phyloP scores from a whole-genome alignment of 345 rosid species.

The Pistacia vera region DNA sequence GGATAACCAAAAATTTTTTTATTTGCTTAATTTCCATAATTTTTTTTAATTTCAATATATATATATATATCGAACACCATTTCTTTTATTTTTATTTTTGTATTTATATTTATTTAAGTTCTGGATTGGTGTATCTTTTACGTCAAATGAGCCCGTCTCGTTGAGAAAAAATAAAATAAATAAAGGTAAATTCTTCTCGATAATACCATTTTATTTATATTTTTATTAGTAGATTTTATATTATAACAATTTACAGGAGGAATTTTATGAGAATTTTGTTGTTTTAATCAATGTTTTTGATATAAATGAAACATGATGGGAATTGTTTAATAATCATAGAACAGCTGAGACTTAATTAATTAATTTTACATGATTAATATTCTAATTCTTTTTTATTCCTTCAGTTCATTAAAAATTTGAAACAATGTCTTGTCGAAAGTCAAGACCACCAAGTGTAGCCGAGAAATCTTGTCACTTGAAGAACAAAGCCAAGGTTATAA shows the following conservation, averaged over 20 bases:
- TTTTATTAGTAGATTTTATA: not conserved
- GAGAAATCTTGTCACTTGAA: constrained; percentile 35
- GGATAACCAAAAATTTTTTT: not conserved
- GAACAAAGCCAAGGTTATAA: constrained; percentile 44
- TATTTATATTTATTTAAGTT: not conserved
- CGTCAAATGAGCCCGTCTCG: not conserved
- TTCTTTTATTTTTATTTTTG: not conserved
- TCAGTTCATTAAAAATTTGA: not conserved
- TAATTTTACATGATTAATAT: not conserved
- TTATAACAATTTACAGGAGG: not conserved
- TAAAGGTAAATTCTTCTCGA: not conserved
- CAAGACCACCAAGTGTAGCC: constrained; percentile 18
- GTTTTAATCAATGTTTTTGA: not conserved
- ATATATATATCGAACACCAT: not conserved
- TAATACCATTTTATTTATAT: not conserved
- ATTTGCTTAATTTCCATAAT: too few relatives aligned
- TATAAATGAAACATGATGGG: not conserved
- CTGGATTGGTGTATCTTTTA: not conserved
- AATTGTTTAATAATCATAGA: not conserved
- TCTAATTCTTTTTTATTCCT: not conserved
- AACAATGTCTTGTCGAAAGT: constrained; percentile 36
- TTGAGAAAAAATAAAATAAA: not conserved
- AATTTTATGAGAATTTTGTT: not conserved
- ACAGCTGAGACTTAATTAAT: not conserved
- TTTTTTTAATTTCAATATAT: not conserved